These are phyloP conservation scores for Pelargonium citronellum DNA, from an alignment of 441 rosid genomes.

Conservation along the genomic window DNA sequence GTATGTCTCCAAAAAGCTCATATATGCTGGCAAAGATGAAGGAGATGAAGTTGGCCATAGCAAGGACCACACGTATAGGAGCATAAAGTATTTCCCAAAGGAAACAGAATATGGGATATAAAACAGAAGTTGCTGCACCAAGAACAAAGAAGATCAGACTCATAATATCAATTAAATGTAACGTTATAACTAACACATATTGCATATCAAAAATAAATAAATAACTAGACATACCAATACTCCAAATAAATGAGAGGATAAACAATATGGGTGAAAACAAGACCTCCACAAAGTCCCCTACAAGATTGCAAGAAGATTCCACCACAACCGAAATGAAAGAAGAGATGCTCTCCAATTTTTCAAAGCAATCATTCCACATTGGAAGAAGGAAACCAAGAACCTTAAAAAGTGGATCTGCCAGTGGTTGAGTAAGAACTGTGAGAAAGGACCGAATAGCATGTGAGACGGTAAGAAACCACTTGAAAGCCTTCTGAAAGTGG, in stretches of 20 bases:
- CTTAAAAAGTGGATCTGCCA: slow-evolving; percentile 46
- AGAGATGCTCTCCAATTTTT: slow-evolving; percentile 41
- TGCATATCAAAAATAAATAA: too few relatives aligned
- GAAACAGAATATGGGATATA: slow-evolving; percentile 57
- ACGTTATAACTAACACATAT: background rate
- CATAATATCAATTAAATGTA: background rate
- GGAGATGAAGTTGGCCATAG: slow-evolving; percentile 42
- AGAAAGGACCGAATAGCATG: slow-evolving; percentile 55
- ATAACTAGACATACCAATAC: slow-evolving; percentile 40
- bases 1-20: slow-evolving; percentile 42
- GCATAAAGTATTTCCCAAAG: slow-evolving; percentile 61
- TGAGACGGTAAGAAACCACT: slow-evolving; percentile 47
- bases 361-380: slow-evolving; percentile 47
- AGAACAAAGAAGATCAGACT: slow-evolving; percentile 11
- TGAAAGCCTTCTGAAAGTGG: slow-evolving; percentile 77
- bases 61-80: slow-evolving; percentile 59
- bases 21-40: slow-evolving; percentile 35
- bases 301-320: slow-evolving; percentile 39
- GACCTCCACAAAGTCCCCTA: slow-evolving; percentile 46
- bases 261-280: slow-evolving; percentile 55
- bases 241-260: slow-evolving; percentile 41
- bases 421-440: slow-evolving; percentile 50
- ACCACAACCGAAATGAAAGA: slow-evolving; percentile 44
- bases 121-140: slow-evolving; percentile 48
- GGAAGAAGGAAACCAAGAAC: slow-evolving; percentile 49